Base-by-base conservation (phyloP, 768 basidiomycete genomes). In the Plicaturopsis crispa region DNA sequence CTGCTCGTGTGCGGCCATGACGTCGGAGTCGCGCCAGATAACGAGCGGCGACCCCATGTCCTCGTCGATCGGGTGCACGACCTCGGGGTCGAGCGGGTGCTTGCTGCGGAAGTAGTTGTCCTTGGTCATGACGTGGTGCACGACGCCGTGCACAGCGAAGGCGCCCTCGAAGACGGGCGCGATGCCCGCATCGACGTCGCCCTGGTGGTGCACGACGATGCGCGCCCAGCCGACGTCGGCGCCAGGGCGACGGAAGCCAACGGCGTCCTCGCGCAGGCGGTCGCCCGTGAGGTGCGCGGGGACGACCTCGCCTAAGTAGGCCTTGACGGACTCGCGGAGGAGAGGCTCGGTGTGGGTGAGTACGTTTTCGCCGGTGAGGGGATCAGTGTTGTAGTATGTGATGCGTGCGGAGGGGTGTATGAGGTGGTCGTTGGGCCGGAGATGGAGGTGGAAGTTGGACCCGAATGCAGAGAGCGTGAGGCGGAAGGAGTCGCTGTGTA, bases 321-420 rank as follows among this genome's bases (percentile, higher is more conserved):
- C 80, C 49, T 67, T 72, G 35, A 86, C 75, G 18, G 69, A 63
- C 44, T 80, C 72, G 6, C 73, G 72, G 12, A 77, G 57, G n/a
- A 88, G 63, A 22, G 83, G 80, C 35, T 71, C 68, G 1, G 75
- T 73, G 48, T 67, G 70, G 4, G 70, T 59, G 22, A 78, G 48
- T 14, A 70, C 63, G 20, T 72, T 60, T 28, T 56, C 51, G 21
- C 83, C 81, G 32, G 74, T 67, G n/a, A n/a, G n/a, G 12, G 73
- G 51, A 6, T 55, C 55, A 16, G 63, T 67, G n/a, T 64, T 60
- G 54, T 76, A 78, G 59, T 81, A 80, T 36, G 72, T 75, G 40
- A 88, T 69, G 30, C 79, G 75, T 1, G 87, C 87, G 37, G 80
- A 73, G 31, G 86, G 80, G 52, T 89, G 85, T 36, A 90, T 65